Base-by-base conservation (phyloP, 306 rosid species). In the Abrus precatorius region DNA sequence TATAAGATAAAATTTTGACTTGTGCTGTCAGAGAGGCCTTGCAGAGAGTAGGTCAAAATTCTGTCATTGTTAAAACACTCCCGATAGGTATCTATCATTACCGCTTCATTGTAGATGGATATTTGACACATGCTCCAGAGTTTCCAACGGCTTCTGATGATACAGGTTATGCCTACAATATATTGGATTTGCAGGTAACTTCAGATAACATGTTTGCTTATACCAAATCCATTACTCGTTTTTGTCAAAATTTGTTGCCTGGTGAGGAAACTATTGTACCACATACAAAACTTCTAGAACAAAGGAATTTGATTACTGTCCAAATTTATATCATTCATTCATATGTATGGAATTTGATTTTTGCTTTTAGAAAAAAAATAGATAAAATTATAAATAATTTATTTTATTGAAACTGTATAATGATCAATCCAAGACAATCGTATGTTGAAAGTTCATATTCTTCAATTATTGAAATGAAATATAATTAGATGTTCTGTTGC, bases 141-240 rank as follows among this genome's bases (percentile, higher is more conserved):
- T 84, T 86, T 74, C 94, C 94, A 30, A 90, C 88, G 72, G 75
- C 78, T 68, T 72, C 6, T 81, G 91, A 89, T 65, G 57, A 70
- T 76, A 80, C 87, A 0, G 95, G 97, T 48, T 77, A 55, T 80
- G 82, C 79, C 75, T 95, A 83, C 87, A 95, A 95, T 71, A 84
- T 95, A 48, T 86, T 95, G 88, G 92, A 91, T 74, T 87, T 95
- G 87, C 92, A 84, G 98, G 98, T 94, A 84, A 80, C 61, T 48
- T 50, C 38, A 43, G 52, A 52, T 14, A 47, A 27, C 59, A 41
- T 72, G 33, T 64, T 52, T 33, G 14, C 63, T 47, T 57, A 13
- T 20, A 38, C 33, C 2, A 1, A 27, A 11, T 56, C n/a, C 76
- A 12, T 63, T 38, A 38, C 40, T 54, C 30, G 5, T 45, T 30